Evolutionary conservation across 768 basidiomycete genomes (phyloP), one percentile per base, ranked within the genome.

Genomic region (Mycena leptocephala): DNA sequence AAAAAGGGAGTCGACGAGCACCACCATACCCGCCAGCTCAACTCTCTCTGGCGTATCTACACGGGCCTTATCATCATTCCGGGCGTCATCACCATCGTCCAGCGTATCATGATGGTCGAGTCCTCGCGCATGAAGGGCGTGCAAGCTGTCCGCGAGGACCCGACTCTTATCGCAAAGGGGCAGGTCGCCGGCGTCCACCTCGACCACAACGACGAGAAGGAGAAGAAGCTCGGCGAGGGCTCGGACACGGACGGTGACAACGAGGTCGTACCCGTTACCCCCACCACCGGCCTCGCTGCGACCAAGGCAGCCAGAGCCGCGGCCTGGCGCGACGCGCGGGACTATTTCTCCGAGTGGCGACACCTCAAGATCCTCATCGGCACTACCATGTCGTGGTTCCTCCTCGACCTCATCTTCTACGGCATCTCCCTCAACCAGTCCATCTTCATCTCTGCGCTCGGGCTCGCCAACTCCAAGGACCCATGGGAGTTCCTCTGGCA

Each of bases 351-450:
- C 66, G 73, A 74, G 66, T 74, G 73, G 73, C 73, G 73, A 28
- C 73, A 74, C 43, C 58, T 68, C 59, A 74, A 74, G 58, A 74
- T 74, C 58, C 73, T 74, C 73, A 68, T 74, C 51, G 73, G 73
- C 35, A 74, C 73, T 14, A 74, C 73, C 13, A 63, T 33, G 59
- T 74, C 73, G 7, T 74, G 73, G 73, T 74, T 74, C 73, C 73
- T 74, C 14, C 73, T 74, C 46, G 73, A 74, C 48, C n/a, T n/a
- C n/a, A n/a, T n/a, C n/a, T n/a, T n/a, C n/a, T n/a, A n/a, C n/a
- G n/a, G n/a, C n/a, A n/a, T 74, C 66, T 74, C 73, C 14, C 73
- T 74, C 66, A 74, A 74, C 73, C 73, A 74, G 66, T 74, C 73
- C 37, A 74, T 74, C 59, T 74, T 74, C 66, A 74, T 74, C 48